Conservation (phyloP, 805 yeast species). For the Sugiyamaella lignohabitans region DNA sequence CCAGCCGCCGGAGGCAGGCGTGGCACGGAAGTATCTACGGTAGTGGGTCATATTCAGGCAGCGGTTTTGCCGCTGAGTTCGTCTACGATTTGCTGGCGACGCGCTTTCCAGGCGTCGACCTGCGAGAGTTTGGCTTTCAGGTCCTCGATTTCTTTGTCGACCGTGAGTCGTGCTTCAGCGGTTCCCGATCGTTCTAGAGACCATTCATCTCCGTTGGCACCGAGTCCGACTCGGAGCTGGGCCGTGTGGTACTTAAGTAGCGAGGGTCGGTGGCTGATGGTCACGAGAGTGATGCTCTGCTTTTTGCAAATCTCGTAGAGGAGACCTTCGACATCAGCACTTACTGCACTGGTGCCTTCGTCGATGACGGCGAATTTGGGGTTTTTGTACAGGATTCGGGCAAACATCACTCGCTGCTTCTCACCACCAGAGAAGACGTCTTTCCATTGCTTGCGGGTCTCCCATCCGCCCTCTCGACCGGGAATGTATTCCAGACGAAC, state of each 20-base stretch:
- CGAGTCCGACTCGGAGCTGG: conserved; percentile 59
- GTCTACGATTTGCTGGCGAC: conserved; percentile 51
- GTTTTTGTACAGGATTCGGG: conserved; percentile 71
- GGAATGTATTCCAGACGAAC: conserved; percentile 78
- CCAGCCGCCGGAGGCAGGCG: neutral
- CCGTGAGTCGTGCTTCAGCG: conserved; percentile 56
- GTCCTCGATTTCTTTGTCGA: conserved; percentile 69
- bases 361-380: conserved; percentile 81
- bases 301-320: conserved; percentile 68
- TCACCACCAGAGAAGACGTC: conserved; percentile 96
- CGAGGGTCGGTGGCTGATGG: conserved; percentile 77
- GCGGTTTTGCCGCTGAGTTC: neutral
- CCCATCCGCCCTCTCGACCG: conserved; percentile 52
- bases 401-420: conserved; percentile 83
- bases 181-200: conserved; percentile 58
- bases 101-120: conserved; percentile 51
- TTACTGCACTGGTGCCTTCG: conserved; percentile 91
- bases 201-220: conserved; percentile 43
- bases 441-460: conserved; percentile 62
- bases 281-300: conserved; percentile 68
- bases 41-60: too few species aligned
- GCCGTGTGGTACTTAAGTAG: conserved; percentile 79
- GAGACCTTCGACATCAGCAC: conserved; percentile 82
- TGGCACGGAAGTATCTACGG: too few species aligned
- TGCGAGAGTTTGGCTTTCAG: conserved; percentile 54